Evolutionary conservation across 1,284 basidiomycete genomes (phyloP).

Genomic region (Tausonia pullulans): DNA sequence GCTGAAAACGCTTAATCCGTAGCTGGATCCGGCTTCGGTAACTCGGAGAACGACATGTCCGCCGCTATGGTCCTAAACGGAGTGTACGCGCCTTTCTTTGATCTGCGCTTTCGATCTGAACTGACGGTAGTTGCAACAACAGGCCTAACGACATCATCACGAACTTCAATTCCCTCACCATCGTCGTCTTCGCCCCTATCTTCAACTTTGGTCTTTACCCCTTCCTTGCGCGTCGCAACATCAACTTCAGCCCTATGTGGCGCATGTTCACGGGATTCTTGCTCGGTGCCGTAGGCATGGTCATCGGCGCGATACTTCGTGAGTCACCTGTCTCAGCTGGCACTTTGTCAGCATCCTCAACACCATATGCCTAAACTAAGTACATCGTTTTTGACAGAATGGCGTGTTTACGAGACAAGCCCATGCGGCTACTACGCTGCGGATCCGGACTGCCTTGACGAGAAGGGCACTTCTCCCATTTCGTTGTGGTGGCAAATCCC

Average conservation of each 20-base stretch:
- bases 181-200: constrained; percentile 31
- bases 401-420: constrained; percentile 29
- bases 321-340: constrained; percentile 14
- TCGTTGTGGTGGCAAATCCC: too few relatives aligned
- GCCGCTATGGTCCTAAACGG: constrained; percentile 36
- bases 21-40: constrained; percentile 33
- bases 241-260: constrained; percentile 3
- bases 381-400: too few relatives aligned
- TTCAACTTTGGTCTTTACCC: constrained; percentile 28
- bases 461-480: too few relatives aligned
- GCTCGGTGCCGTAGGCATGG: constrained; percentile 9
- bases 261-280: constrained; percentile 9
- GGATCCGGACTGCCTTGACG: too few relatives aligned
- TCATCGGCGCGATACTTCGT: constrained; percentile 32
- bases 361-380: too few relatives aligned
- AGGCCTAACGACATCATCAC: constrained; percentile 35
- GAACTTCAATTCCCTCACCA: constrained; percentile 38
- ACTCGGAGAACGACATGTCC: constrained; percentile 32
- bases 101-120: too few relatives aligned
- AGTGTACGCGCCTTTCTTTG: constrained; percentile 17
- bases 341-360: too few relatives aligned
- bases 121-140: too few relatives aligned
- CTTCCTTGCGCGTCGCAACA: not conserved
- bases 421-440: constrained; percentile 18
- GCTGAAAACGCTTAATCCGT: too few relatives aligned